A percentile compares a stretch with the other conserved stretches of the same genome.
Conservation (phyloP, 1,139 yeast species). For the Debaryomyces sp. region DNA sequence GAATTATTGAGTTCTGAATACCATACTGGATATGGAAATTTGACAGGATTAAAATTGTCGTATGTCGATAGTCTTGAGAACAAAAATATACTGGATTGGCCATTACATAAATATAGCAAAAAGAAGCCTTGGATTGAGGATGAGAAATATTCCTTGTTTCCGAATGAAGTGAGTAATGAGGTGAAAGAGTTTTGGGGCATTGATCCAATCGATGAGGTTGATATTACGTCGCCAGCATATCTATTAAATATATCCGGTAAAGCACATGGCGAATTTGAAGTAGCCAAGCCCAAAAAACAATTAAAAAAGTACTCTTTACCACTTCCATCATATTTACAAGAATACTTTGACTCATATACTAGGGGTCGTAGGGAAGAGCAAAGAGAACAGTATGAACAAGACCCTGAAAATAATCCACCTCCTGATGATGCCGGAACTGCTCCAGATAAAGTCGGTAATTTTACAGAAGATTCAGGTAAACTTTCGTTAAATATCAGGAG, state of each 20-base stretch:
- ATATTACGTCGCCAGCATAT: constrained; percentile 31
- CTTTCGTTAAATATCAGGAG: constrained; percentile 26
- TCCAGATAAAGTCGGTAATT: constrained; percentile 30
- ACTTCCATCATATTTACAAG: constrained; percentile 47
- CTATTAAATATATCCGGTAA: constrained; percentile 55
- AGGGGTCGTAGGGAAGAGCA: constrained; percentile 27
- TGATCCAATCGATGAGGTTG: constrained; percentile 17
- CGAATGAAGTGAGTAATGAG: constrained; percentile 52
- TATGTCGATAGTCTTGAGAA: constrained; percentile 56
- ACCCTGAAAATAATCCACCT: constrained; percentile 22
- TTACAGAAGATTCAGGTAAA: constrained; percentile 29
- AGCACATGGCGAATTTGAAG: constrained; percentile 47
- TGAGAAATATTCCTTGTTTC: constrained; percentile 60
- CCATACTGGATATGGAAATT: constrained; percentile 62
- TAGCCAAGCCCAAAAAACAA: constrained; percentile 16
- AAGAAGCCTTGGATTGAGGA: constrained; percentile 54
- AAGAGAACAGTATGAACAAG: constrained; percentile 25
- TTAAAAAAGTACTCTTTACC: constrained; percentile 24
- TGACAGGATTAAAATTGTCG: constrained; percentile 71
- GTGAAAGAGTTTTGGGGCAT: constrained; percentile 55
- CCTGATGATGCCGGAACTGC: constrained; percentile 11
- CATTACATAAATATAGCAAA: constrained; percentile 47
- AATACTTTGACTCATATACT: constrained; percentile 33
- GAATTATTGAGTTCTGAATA: constrained; percentile 47
- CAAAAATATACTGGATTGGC: constrained; percentile 55